Evolutionary conservation across 2,329 filamentous ascomycete genomes (phyloP).

Genomic region (Setomelanomma holmii): DNA sequence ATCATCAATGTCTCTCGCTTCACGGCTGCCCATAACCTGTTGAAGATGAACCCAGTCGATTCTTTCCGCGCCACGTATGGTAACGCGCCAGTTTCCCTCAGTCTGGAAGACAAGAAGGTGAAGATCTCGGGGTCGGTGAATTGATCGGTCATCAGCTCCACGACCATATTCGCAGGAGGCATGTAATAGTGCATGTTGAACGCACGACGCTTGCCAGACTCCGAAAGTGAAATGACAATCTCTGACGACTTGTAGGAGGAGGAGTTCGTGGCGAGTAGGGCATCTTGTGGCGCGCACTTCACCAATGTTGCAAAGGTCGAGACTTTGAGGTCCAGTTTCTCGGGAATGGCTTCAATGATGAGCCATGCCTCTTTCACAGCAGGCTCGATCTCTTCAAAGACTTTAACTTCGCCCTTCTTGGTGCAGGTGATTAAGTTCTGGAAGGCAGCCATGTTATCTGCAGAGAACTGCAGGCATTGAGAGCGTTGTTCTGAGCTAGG

Average conservation of each 20-base stretch:
- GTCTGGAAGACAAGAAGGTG: slow-evolving; percentile 53
- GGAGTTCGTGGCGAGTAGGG: slow-evolving; percentile 60
- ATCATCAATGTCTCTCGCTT: slow-evolving; percentile 61
- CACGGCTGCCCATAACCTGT: slow-evolving; percentile 64
- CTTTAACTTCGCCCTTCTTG: slow-evolving; percentile 3
- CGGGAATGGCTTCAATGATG: slow-evolving; percentile 63
- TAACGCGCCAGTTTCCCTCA: slow-evolving; percentile 50
- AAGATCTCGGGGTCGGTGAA: slow-evolving; percentile 54
- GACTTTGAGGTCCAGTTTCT: slow-evolving; percentile 59
- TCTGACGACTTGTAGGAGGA: slow-evolving; percentile 61
- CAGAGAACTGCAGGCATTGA: slow-evolving; percentile 13
- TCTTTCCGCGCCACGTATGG: slow-evolving; percentile 56
- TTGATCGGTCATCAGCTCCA: slow-evolving; percentile 63
- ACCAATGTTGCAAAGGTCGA: slow-evolving; percentile 58
- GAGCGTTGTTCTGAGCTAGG: slow-evolving; percentile 14
- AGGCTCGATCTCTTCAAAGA: slow-evolving; percentile 45
- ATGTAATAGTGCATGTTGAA: slow-evolving; percentile 62
- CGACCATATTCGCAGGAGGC: slow-evolving; percentile 52
- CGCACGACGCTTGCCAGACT: slow-evolving; percentile 36
- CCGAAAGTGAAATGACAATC: slow-evolving; percentile 55
- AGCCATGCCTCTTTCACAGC: slow-evolving; percentile 60
- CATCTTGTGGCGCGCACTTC: slow-evolving; percentile 51
- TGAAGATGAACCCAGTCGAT: slow-evolving; percentile 63
- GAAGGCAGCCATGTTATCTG: slow-evolving; percentile 9
- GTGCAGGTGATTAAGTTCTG: slow-evolving; percentile 2